phyloP scores from a whole-genome alignment of 1,284 basidiomycete genomes.

The Erythrobasidium hasegawianum region DNA sequence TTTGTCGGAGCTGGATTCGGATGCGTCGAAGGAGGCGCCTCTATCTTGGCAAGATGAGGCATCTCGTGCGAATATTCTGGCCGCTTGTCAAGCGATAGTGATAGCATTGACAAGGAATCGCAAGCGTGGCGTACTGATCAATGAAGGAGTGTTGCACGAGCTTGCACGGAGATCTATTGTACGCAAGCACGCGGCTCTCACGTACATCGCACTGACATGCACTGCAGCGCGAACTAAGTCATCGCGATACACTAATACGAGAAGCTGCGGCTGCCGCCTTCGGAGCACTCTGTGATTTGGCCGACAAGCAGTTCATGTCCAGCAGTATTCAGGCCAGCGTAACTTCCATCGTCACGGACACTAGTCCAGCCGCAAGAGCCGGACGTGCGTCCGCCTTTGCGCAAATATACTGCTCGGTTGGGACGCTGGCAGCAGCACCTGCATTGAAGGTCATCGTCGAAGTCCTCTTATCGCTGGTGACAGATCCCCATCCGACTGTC shows the following conservation, averaged over 20 bases:
- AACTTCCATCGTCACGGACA: constrained; percentile 93
- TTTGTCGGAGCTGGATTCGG: too few relatives aligned
- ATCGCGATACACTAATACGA: constrained; percentile 73
- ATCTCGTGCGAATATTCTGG: too few relatives aligned
- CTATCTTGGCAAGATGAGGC: too few relatives aligned
- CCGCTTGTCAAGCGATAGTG: too few relatives aligned
- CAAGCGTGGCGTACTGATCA: too few relatives aligned
- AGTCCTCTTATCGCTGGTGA: constrained; percentile 89
- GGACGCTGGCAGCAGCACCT: constrained; percentile 87
- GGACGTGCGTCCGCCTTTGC: constrained; percentile 93
- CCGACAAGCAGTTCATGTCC: constrained; percentile 79
- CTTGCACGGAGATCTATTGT: too few relatives aligned
- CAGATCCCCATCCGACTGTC: constrained; percentile 93
- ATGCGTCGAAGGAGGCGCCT: too few relatives aligned
- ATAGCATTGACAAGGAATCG: too few relatives aligned
- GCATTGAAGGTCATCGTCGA: constrained; percentile 94
- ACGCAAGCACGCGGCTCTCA: too few relatives aligned
- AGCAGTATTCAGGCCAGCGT: constrained; percentile 86
- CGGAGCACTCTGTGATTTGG: constrained; percentile 78
- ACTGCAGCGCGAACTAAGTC: constrained; percentile 69
- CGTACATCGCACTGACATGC: too few relatives aligned
- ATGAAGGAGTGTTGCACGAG: too few relatives aligned
- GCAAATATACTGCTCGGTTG: constrained; percentile 88
- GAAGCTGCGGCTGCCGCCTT: constrained; percentile 82
- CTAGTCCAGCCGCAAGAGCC: constrained; percentile 85